These are phyloP conservation scores for Chaetomium globosum DNA, from an alignment of 2,329 filamentous ascomycete species.

Conservation along the genomic window DNA sequence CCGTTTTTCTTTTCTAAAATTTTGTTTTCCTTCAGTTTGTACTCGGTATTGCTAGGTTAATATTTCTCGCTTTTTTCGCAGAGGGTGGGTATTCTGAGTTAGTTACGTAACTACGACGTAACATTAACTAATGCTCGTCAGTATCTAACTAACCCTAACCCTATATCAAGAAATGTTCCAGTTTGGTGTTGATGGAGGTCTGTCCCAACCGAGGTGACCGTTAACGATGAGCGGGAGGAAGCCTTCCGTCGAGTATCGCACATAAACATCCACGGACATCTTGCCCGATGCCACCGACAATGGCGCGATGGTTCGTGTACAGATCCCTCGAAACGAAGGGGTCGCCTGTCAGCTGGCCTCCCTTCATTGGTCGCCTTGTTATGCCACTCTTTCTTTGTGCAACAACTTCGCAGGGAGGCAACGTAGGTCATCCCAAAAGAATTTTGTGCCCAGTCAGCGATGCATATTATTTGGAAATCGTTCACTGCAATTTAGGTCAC, in stretches of 20 bases:
- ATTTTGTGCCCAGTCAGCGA: neutral
- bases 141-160: neutral
- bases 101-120: too few relatives aligned
- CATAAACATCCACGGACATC: neutral
- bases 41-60: too few relatives aligned
- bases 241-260: neutral
- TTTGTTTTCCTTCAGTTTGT: too few relatives aligned
- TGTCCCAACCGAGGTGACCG: neutral
- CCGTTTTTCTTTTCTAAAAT: too few relatives aligned
- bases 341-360: neutral
- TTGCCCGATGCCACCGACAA: neutral
- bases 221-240: neutral
- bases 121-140: too few relatives aligned
- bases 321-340: neutral
- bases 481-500: neutral
- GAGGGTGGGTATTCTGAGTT: too few relatives aligned
- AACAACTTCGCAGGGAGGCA: neutral
- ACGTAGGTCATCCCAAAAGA: neutral
- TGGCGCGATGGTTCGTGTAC: neutral
- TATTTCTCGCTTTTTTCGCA: too few relatives aligned
- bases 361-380: slow-evolving; percentile 5
- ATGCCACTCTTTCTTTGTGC: neutral
- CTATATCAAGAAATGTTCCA: neutral
- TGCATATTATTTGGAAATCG: neutral
- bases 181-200: neutral